Evolutionary conservation across 805 yeast genomes (phyloP).

Genomic region (Candida chauliodis): DNA sequence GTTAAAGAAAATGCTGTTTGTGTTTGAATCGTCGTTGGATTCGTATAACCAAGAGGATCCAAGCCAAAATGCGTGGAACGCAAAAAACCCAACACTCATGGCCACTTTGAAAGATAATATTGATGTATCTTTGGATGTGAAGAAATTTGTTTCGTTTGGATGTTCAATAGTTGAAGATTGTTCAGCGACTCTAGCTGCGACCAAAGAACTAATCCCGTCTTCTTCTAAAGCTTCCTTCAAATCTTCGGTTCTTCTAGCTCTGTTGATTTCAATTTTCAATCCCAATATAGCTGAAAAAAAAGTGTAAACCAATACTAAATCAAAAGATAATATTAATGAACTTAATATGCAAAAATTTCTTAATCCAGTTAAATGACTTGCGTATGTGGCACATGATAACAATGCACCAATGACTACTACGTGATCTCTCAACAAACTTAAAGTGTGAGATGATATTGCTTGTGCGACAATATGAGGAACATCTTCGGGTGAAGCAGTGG

Average conservation of each 20-base stretch:
- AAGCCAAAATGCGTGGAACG: conserved; percentile 63
- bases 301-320: conserved; percentile 69
- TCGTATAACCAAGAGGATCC: conserved; percentile 67
- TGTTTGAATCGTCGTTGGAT: conserved; percentile 11
- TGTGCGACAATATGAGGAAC: conserved; percentile 41
- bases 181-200: conserved; percentile 68
- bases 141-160: conserved; percentile 24
- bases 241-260: conserved; percentile 77
- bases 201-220: conserved; percentile 76
- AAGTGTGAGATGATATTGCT: conserved; percentile 40
- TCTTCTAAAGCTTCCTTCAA: conserved; percentile 83
- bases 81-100: conserved; percentile 55
- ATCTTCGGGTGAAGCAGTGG: conserved; percentile 33
- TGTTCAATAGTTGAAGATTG: conserved; percentile 34
- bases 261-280: conserved; percentile 81
- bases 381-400: conserved; percentile 59
- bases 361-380: conserved; percentile 67
- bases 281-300: conserved; percentile 82
- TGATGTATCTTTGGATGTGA: conserved; percentile 20
- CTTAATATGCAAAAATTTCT: conserved; percentile 77
- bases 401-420: conserved; percentile 69
- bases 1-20: conserved; percentile 9
- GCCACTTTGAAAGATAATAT: conserved; percentile 59
- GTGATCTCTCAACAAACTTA: conserved; percentile 70
- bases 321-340: conserved; percentile 66